phyloP scores from a whole-genome alignment of 2,329 filamentous ascomycete genomes.

The Penicillium sp. region DNA sequence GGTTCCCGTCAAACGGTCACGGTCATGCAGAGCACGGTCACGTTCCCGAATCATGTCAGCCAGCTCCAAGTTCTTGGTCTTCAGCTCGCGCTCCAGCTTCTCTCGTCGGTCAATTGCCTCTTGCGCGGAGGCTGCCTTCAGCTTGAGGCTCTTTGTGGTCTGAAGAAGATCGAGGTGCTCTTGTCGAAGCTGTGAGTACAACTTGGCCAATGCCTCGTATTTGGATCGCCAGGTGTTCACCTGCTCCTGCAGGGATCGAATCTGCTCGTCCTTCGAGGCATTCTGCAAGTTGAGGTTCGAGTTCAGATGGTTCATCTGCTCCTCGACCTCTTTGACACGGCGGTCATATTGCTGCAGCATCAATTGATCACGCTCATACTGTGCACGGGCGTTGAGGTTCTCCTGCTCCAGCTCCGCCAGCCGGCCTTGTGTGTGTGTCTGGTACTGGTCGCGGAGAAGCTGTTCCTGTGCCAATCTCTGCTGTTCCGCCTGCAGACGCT shows the following conservation, averaged over 20 bases:
- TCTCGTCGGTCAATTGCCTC: constrained; percentile 94
- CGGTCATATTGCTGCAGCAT: constrained; percentile 97
- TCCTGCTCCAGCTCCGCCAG: constrained; percentile 93
- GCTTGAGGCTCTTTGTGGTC: constrained; percentile 92
- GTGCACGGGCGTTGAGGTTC: constrained; percentile 88
- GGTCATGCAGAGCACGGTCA: constrained; percentile 88
- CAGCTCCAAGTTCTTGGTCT: constrained; percentile 98
- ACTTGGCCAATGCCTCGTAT: constrained; percentile 92
- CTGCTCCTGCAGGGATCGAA: constrained; percentile 88
- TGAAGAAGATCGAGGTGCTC: constrained; percentile 93
- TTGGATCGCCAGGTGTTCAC: constrained; percentile 97
- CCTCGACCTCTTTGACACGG: constrained; percentile 87
- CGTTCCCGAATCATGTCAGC: constrained; percentile 98
- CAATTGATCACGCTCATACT: constrained; percentile 95
- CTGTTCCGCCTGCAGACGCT: constrained; percentile 81
- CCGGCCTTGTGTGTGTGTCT: constrained; percentile 93
- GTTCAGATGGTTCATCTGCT: constrained; percentile 78
- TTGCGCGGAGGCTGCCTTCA: constrained; percentile 95
- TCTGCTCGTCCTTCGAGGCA: constrained; percentile 89
- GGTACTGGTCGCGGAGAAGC: constrained; percentile 80
- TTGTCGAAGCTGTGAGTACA: constrained; percentile 92
- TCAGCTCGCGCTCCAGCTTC: constrained; percentile 94
- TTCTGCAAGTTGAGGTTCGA: constrained; percentile 82
- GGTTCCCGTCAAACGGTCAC: constrained; percentile 79
- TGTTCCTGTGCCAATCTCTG: constrained; percentile 89